A percentile compares a stretch with the other conserved stretches of the same genome.
phyloP scores from a whole-genome alignment of 2,329 filamentous ascomycete genomes.

The Aspergillus sp. region DNA sequence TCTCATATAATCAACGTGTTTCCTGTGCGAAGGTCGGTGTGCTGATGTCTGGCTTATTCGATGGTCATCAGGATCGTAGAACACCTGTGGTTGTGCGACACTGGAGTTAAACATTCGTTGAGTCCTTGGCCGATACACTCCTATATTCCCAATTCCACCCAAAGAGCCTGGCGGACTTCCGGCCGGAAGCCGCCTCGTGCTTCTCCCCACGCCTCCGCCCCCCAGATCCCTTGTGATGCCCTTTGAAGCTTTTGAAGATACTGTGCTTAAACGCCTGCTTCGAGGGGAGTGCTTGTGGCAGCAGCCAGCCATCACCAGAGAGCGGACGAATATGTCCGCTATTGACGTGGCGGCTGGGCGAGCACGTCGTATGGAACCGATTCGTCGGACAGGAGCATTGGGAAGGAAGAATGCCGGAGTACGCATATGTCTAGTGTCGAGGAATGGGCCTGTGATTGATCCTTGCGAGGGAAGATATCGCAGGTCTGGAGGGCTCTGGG shows the following conservation, averaged over 20 bases:
- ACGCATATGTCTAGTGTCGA: conserved; percentile 31
- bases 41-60: conserved; percentile 2
- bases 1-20: conserved; percentile 1
- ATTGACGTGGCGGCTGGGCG: conserved; percentile 37
- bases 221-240: conserved; percentile 21
- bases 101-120: conserved; percentile 30
- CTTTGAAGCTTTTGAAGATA: conserved; percentile 19
- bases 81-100: conserved; percentile 23
- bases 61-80: conserved; percentile 18
- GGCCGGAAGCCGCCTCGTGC: conserved; percentile 17
- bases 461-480: conserved; percentile 49
- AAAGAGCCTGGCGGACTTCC: conserved; percentile 21
- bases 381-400: conserved; percentile 28
- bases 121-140: conserved; percentile 20
- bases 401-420: conserved; percentile 24
- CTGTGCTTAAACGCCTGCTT: conserved; percentile 29
- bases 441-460: conserved; percentile 27
- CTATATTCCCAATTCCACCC: conserved; percentile 13
- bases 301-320: conserved; percentile 53
- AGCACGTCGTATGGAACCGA: conserved; percentile 26
- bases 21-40: neutral
- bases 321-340: conserved; percentile 55
- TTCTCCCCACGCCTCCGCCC: conserved; percentile 15
- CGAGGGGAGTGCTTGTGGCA: conserved; percentile 50
- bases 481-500: conserved; percentile 52